Base-by-base conservation (phyloP, 1,284 basidiomycete genomes). In the Singerocomus inundabilis region DNA sequence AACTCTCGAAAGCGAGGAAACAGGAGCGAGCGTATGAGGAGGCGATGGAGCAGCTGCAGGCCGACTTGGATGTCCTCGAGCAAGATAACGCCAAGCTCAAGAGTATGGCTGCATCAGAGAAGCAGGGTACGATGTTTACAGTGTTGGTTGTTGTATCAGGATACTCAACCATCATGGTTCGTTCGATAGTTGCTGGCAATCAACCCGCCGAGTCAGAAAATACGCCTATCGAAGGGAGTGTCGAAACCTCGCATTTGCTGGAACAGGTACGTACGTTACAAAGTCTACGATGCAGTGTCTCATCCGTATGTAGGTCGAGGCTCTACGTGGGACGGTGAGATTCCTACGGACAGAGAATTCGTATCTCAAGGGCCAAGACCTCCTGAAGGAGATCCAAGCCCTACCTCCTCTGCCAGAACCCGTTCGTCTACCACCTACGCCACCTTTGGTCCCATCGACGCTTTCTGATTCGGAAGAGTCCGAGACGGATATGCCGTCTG, bases 341-440 rank as follows among this genome's bases (percentile, higher is more conserved):
- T 96, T 90, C 80, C 75, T 99, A 26, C 84, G 94, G 16, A 83
- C 79, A 32, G 96, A 99, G 69, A 99, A 99, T 68, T 82, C 90
- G 1, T 90, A 90, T 65, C 82, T 99, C 67, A 95, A 91, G 65
- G 88, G 92, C 2, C 86, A 91, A 64, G 91, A 93, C 62, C 76
- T 98, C 1, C 81, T 95, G 56, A 79, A 81, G 49, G 89, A 93
- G 60, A 83, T 98, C 49, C 80, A 88, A 54, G 68, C 81, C 4
- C 74, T 98, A 0, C 89, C 86, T 10, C 72, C 74, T 0, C 76
- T 95, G 10, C 72, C 77, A 4, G 69, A 72, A 40, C 74, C 75
- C n/a, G 51, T 73, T 52, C 68, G 63, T 26, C 72, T 78, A 24
- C 62, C 72, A 13, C 72, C 76, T 13, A 85, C 84, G 15, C 87